Percentiles rank a stretch among this genome's conserved stretches.
phyloP scores from a whole-genome alignment of 495 filamentous ascomycete genomes.

The Penicillium paxilli region DNA sequence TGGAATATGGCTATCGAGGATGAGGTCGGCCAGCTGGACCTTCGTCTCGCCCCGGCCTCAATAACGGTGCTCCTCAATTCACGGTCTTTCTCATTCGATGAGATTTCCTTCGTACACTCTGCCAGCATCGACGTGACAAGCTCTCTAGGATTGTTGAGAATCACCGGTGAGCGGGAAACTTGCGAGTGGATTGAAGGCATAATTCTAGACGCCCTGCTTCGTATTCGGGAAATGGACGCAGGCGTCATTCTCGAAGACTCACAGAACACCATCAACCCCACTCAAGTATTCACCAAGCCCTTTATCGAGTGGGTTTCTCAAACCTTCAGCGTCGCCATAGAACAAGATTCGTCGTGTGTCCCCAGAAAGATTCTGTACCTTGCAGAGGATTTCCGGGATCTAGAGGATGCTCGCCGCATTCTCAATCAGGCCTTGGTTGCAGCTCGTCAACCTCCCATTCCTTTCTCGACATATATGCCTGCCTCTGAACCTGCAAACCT shows the following conservation, averaged over 20 bases:
- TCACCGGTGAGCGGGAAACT: conserved; percentile 37
- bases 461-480: conserved; percentile 42
- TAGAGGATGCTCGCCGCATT: conserved; percentile 35
- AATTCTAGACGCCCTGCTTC: conserved; percentile 34
- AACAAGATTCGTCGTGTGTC: conserved; percentile 9
- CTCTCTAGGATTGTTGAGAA: conserved; percentile 35
- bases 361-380: conserved; percentile 34
- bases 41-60: conserved; percentile 26
- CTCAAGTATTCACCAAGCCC: conserved; percentile 13
- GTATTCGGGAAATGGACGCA: conserved; percentile 33
- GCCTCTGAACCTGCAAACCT: conserved; percentile 22
- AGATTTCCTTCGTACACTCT: conserved; percentile 39
- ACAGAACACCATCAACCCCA: neutral
- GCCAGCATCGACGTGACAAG: conserved; percentile 43
- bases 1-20: conserved; percentile 42
- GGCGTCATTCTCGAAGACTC: conserved; percentile 17
- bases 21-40: conserved; percentile 45
- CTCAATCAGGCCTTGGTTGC: conserved; percentile 34
- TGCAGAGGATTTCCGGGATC: conserved; percentile 32
- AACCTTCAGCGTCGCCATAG: conserved; percentile 31
- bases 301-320: conserved; percentile 38
- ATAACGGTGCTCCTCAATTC: conserved; percentile 31
- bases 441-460: conserved; percentile 11
- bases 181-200: conserved; percentile 44
- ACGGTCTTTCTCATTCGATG: conserved; percentile 43